These are phyloP conservation scores for Xylariaceae sp. DNA, from an alignment of 2,329 filamentous ascomycete species.

Conservation along the genomic window DNA sequence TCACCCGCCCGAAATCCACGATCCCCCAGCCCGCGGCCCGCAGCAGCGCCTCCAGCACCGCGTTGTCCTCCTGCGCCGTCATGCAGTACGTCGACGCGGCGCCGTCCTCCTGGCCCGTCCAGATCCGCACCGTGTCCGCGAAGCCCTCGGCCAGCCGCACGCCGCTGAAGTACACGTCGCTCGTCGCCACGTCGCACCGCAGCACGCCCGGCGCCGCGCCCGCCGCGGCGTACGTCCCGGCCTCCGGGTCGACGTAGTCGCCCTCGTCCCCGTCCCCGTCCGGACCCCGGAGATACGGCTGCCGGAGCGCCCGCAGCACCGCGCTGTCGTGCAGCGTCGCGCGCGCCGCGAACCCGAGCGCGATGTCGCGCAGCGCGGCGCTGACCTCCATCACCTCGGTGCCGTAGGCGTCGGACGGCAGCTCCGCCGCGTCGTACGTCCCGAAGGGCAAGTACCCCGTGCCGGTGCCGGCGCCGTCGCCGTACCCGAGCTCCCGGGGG, in stretches of 20 bases:
- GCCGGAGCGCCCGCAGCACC: slow-evolving; percentile 16
- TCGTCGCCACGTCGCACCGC: slow-evolving; percentile 64
- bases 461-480: slow-evolving; percentile 57
- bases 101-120: no score
- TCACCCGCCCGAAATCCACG: slow-evolving; percentile 63
- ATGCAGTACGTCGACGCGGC: slow-evolving; percentile 61
- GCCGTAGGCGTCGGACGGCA: slow-evolving; percentile 58
- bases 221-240: slow-evolving; percentile 36
- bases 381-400: slow-evolving; percentile 68
- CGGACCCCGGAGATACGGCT: no score
- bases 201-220: slow-evolving; percentile 49
- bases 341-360: slow-evolving; percentile 44
- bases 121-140: slow-evolving; percentile 57
- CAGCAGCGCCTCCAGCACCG: slow-evolving; percentile 61
- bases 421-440: slow-evolving; percentile 47
- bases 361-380: slow-evolving; percentile 48
- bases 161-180: slow-evolving; percentile 69
- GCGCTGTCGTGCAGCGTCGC: slow-evolving; percentile 47
- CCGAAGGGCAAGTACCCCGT: slow-evolving; percentile 69
- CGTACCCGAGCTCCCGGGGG: slow-evolving; percentile 61
- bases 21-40: slow-evolving; percentile 52
- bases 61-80: slow-evolving; percentile 70
- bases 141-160: slow-evolving; percentile 57
- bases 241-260: not conserved
- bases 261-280: not conserved